phyloP scores from a whole-genome alignment of 2,329 filamentous ascomycete genomes.

The Chaetomium sp. region DNA sequence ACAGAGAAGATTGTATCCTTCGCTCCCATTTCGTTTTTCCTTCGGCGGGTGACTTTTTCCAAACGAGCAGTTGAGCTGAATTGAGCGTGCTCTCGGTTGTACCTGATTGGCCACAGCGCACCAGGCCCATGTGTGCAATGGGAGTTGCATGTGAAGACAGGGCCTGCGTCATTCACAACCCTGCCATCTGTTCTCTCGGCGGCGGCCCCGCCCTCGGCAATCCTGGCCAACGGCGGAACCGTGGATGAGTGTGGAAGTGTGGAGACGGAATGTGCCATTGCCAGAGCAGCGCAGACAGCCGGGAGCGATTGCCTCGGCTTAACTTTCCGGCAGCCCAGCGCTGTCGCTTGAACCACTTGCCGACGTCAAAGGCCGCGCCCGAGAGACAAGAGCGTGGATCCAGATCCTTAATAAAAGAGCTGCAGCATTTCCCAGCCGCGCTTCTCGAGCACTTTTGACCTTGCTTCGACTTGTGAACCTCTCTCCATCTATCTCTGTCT shows the following conservation, averaged over 20 bases:
- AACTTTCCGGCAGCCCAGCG: constrained; percentile 18
- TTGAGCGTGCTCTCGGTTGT: too few species aligned
- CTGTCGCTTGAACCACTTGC: constrained; percentile 13
- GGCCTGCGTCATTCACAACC: constrained; percentile 5
- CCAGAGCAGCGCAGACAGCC: constrained; percentile 10
- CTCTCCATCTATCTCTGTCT: background rate
- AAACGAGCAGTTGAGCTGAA: too few species aligned
- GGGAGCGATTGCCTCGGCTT: constrained; percentile 23
- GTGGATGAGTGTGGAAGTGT: background rate
- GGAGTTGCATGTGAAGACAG: constrained; percentile 21
- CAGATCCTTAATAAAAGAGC: constrained; percentile 8
- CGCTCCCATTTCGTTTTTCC: too few species aligned
- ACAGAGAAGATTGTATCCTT: too few species aligned
- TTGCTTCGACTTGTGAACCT: too few species aligned
- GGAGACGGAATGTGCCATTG: constrained; percentile 8
- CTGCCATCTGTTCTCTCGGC: background rate
- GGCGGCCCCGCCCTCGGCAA: constrained; percentile 19
- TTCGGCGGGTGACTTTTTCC: too few species aligned
- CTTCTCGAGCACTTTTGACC: too few species aligned
- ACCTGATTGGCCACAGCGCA: background rate
- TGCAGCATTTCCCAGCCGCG: constrained; percentile 6
- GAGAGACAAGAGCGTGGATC: too few species aligned
- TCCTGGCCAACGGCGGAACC: constrained; percentile 5
- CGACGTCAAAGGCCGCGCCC: constrained; percentile 12
- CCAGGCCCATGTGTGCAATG: background rate